These are phyloP conservation scores for Zancudomyces culisetae DNA, from an alignment of 371 early-diverging fungal species.

Conservation along the genomic window DNA sequence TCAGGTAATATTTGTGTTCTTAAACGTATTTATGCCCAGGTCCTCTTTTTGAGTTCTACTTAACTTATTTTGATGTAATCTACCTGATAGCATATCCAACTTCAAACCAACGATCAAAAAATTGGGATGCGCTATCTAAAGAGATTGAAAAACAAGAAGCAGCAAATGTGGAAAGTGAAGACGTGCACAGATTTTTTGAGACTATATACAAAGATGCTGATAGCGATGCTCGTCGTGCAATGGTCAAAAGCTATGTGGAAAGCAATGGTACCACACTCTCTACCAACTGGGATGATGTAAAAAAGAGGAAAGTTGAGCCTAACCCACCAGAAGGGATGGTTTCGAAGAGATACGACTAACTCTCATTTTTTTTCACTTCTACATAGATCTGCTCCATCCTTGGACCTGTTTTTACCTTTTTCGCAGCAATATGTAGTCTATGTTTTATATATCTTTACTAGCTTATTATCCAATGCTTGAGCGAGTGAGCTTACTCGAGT, in stretches of 20 bases:
- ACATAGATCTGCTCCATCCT: no score
- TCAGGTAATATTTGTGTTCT: no score
- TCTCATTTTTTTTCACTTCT: no score
- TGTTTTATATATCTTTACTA: no score
- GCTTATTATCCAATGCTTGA: no score
- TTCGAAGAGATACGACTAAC: no score
- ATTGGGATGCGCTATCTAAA: constrained; percentile 67
- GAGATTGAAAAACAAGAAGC: constrained; percentile 53
- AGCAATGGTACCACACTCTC: constrained; percentile 86
- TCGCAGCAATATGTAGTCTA: no score
- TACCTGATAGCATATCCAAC: constrained; percentile 7
- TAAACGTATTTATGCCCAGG: no score
- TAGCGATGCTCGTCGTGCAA: constrained; percentile 83
- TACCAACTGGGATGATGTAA: constrained; percentile 93
- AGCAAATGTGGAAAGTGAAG: constrained; percentile 38
- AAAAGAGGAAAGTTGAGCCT: constrained; percentile 54
- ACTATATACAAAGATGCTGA: constrained; percentile 77
- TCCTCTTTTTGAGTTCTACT: no score
- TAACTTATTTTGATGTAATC: no score
- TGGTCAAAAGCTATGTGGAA: constrained; percentile 96
- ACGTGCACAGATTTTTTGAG: constrained; percentile 66
- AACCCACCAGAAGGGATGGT: constrained; percentile 86
- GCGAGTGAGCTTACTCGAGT: no score
- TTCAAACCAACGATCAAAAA: constrained; percentile 29
- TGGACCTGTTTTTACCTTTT: no score